Conservation (phyloP, 179 eudicot genomes). For the Gypsophila paniculata region DNA sequence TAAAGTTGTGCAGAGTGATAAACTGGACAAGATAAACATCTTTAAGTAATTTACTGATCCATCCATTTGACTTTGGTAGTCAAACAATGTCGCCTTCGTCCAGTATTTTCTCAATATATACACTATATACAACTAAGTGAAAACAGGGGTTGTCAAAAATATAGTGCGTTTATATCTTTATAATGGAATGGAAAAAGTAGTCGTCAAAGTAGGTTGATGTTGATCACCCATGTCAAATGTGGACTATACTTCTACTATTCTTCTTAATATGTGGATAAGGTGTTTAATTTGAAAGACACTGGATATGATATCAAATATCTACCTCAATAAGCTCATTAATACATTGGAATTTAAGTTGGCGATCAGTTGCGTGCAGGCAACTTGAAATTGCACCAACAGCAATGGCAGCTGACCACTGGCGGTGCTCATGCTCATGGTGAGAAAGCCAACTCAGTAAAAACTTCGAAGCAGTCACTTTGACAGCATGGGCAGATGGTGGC, state of each 20-base stretch:
- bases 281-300: background rate
- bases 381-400: conserved; percentile 80
- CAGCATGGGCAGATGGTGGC: conserved; percentile 75
- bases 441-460: conserved; percentile 75
- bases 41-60: background rate
- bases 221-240: background rate
- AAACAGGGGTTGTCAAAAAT: background rate
- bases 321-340: conserved; percentile 79
- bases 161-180: background rate
- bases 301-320: conserved; percentile 7
- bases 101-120: background rate
- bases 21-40: background rate
- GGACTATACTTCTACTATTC: no score
- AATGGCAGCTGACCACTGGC: conserved; percentile 98
- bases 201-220: background rate
- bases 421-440: conserved; percentile 86
- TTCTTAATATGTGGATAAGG: background rate
- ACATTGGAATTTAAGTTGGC: conserved; percentile 58
- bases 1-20: background rate
- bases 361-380: conserved; percentile 76
- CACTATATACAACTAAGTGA: no score
- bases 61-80: background rate
- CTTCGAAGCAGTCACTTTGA: conserved; percentile 66
- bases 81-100: background rate
- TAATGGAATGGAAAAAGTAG: no score